Evolutionary conservation across 371 early-diverging fungal species (phyloP).

Genomic region (Syncephalastrum sp.): DNA sequence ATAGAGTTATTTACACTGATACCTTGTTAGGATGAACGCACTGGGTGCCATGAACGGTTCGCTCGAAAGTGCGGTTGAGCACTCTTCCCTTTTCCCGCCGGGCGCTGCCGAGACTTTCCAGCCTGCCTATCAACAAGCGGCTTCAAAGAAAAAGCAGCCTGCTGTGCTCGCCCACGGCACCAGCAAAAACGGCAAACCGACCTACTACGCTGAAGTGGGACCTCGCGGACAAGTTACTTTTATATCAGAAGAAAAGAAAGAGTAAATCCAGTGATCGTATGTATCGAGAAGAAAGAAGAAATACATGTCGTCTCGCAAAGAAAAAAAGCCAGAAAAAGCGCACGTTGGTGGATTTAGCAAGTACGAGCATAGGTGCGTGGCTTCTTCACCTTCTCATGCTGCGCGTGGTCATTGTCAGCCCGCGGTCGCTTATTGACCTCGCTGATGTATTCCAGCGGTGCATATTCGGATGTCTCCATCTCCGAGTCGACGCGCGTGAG

Average conservation of each 20-base stretch:
- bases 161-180: slow-evolving; percentile 36
- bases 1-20: not conserved
- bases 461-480: slow-evolving; percentile 2
- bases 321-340: no score
- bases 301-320: not conserved
- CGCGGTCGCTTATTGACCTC: not conserved
- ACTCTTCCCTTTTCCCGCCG: slow-evolving; percentile 36
- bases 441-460: slow-evolving; percentile 2
- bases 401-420: not conserved
- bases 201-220: slow-evolving; percentile 47
- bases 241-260: slow-evolving; percentile 17
- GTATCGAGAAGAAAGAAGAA: not conserved
- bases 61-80: slow-evolving; percentile 39
- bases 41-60: slow-evolving; percentile 45
- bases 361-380: slow-evolving; percentile 9
- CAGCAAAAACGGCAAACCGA: slow-evolving; percentile 37
- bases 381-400: slow-evolving; percentile 1
- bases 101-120: slow-evolving; percentile 14
- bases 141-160: slow-evolving; percentile 16
- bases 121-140: not conserved
- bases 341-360: not conserved
- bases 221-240: slow-evolving; percentile 34
- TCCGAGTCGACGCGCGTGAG: slow-evolving; percentile 12
- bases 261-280: not conserved
- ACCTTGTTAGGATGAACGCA: slow-evolving; percentile 36